Base-by-base conservation (phyloP, 1,284 basidiomycete species). In the Jaminaea rosea region DNA sequence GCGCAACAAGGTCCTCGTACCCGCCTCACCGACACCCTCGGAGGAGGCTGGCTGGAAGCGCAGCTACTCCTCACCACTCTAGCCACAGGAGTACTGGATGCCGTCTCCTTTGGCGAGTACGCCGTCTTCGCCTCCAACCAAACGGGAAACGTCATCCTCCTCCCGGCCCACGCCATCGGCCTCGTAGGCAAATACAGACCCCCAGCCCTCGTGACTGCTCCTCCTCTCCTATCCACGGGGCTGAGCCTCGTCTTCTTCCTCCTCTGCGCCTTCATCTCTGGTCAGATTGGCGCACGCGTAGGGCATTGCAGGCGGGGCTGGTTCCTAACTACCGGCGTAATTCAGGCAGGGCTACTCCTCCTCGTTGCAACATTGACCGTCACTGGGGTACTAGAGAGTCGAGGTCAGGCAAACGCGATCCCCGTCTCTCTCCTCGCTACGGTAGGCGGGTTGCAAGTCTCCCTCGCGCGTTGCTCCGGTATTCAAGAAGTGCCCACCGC, bases 391-490 rank as follows among this genome's bases (percentile, higher is more conserved):
- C 23, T 15, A 44, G 23, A 13, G 15, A n/a, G 15, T n/a, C 27
- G 42, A 44, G 24, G 13, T 44, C 24, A 21, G 13, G 15, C 13
- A 44, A 21, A 44, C 27, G 42, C 42, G 15, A 28, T 28, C n/a
- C 42, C 42, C 27, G 19, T 44, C 24, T 15, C 42, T 13, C 42
- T 44, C n/a, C 42, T 44, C 24, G 42, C 42, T 21, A 21, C 42
- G n/a, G n/a, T 21, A n/a, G 42, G n/a, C 15, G 42, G 42, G n/a
- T 21, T 44, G 42, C 42, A 44, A 21, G 42, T 44, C n/a, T 44
- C 42, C n/a, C 42, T 17, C n/a, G 42, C 42, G 23, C 42, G 42
- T n/a, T 44, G 42, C 27, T 44, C 42, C n/a, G 42, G 42, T n/a
- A n/a, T 44, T 13, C 42, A 44, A 21, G 42, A 44, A 21, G 27